Evolutionary conservation across 2,329 filamentous ascomycete genomes (phyloP).

Genomic region (Paramyrothecium sp.): DNA sequence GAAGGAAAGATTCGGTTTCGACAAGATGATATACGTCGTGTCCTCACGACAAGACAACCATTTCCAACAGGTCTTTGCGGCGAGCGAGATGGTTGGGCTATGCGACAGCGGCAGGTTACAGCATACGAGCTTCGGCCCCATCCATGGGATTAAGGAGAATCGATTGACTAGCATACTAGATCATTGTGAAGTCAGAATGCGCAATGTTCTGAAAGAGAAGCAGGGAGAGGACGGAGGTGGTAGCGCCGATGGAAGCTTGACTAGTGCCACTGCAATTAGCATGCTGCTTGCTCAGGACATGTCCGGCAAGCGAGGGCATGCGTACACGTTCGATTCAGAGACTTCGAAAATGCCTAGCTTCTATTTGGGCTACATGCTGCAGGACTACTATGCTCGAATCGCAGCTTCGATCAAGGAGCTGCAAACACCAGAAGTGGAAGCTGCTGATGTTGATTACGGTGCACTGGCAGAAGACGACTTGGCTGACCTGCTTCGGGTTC

Average conservation of each 20-base stretch:
- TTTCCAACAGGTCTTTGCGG: conserved; percentile 52
- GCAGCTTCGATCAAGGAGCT: no score
- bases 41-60: conserved; percentile 71
- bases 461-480: no score
- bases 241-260: neutral
- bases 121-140: conserved; percentile 41
- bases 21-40: conserved; percentile 79
- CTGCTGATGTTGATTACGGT: no score
- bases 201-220: no score
- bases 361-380: no score
- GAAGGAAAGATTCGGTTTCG: conserved; percentile 59
- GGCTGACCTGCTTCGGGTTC: conserved; percentile 40
- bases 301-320: conserved; percentile 15
- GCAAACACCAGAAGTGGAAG: no score
- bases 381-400: no score
- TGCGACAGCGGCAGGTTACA: conserved; percentile 25
- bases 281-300: conserved; percentile 14
- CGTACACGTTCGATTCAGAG: conserved; percentile 16
- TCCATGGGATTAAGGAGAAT: conserved; percentile 43
- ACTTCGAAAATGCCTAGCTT: conserved; percentile 24
- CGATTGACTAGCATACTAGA: conserved; percentile 7
- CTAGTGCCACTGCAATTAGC: conserved; percentile 3
- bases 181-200: conserved; percentile 1
- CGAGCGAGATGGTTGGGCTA: conserved; percentile 28
- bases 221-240: neutral